Percentiles rank a stretch among this genome's conserved stretches.
phyloP scores from a whole-genome alignment of 352 stramenopile species.

The Phytophthora parvispora region DNA sequence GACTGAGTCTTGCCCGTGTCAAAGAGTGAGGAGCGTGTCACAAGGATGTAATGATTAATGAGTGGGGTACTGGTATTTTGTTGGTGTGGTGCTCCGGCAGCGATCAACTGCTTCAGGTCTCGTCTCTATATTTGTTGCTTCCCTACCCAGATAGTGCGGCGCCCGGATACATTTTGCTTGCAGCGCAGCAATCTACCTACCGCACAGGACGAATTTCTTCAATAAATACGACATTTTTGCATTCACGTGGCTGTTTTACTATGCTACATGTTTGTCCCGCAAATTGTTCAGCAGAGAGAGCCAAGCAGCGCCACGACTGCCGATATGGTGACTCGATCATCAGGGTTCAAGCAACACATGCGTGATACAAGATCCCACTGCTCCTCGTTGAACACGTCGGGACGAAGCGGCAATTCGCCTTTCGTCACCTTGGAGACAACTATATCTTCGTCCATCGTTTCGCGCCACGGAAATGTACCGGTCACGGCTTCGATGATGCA shows the following conservation, averaged over 20 bases:
- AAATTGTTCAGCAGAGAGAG: conserved; percentile 6
- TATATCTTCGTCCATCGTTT: conserved; percentile 32
- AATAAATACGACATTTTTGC: conserved; percentile 41
- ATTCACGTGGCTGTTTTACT: conserved; percentile 20
- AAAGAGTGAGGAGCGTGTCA: conserved; percentile 30
- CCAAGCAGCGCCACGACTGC: conserved; percentile 22
- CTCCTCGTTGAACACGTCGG: conserved; percentile 23
- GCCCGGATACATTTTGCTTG: conserved; percentile 5
- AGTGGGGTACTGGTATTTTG: conserved; percentile 41
- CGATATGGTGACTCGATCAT: conserved; percentile 24
- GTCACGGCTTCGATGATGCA: conserved; percentile 46
- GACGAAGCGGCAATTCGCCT: conserved; percentile 26
- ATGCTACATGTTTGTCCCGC: neutral
- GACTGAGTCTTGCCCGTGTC: conserved; percentile 44
- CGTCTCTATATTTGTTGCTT: conserved; percentile 29
- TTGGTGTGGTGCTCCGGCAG: conserved; percentile 32
- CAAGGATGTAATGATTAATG: conserved; percentile 41
- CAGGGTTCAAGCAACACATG: conserved; percentile 35
- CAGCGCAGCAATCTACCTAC: conserved; percentile 3
- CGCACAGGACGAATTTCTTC: conserved; percentile 6
- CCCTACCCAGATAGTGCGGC: conserved; percentile 13
- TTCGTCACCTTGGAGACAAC: conserved; percentile 24
- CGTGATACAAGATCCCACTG: conserved; percentile 36
- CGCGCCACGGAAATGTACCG: conserved; percentile 36
- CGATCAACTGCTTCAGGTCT: conserved; percentile 36